Conservation (phyloP, 306 rosid genomes). For the Prosopis cineraria region DNA sequence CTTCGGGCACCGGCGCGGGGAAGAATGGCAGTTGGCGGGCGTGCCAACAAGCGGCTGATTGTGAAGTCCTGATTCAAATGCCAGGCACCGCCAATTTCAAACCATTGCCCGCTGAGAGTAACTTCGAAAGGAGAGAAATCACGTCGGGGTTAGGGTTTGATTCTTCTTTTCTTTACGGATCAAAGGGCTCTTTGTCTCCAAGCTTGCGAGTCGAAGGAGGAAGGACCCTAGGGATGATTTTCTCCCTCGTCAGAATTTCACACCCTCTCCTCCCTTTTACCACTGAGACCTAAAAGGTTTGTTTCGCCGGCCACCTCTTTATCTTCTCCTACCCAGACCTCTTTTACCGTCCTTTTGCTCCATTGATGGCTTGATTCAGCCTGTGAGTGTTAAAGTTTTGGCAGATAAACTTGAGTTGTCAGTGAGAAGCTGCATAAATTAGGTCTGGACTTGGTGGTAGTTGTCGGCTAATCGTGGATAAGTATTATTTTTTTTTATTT, state of each 20-base stretch:
- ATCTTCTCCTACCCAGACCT: conserved; percentile 14
- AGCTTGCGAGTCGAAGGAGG: background rate
- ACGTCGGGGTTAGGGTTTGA: background rate
- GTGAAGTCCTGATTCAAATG: background rate
- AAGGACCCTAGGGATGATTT: background rate
- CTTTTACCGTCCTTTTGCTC: background rate
- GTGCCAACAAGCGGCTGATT: background rate
- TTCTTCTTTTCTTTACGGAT: background rate
- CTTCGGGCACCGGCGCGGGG: background rate
- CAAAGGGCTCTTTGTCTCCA: background rate
- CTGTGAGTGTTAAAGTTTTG: conserved; percentile 32
- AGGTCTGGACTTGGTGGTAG: background rate
- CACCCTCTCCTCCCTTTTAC: background rate
- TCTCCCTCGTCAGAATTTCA: background rate
- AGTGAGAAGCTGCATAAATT: conserved; percentile 2
- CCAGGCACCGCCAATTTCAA: background rate
- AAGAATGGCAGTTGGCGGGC: too few species aligned
- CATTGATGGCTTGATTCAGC: background rate
- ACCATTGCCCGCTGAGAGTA: background rate
- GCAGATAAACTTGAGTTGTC: background rate
- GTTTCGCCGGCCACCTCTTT: background rate
- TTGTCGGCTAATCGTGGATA: background rate
- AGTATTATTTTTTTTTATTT: background rate
- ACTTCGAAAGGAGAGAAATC: background rate
- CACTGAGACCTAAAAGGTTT: background rate